Base-by-base conservation (phyloP, 2,329 filamentous ascomycete genomes). In the Aspergillus awamori region DNA sequence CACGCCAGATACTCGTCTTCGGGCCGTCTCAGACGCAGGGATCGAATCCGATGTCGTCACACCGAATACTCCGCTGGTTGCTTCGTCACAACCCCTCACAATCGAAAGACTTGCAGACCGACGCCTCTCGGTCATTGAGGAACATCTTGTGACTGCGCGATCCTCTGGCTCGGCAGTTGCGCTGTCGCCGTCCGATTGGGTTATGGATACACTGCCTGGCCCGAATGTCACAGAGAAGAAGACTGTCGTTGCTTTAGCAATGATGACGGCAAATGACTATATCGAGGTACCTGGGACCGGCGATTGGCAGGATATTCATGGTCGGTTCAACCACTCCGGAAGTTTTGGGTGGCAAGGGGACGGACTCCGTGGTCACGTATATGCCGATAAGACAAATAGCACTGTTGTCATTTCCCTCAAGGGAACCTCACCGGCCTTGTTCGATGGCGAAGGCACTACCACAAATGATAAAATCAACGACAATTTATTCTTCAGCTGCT, bases 401-500 rank as follows among this genome's bases (percentile, higher is more conserved):
- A 98, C 94, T 1, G 84, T 98, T 57, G 88, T 98, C 45, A 95
- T 98, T 65, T 93, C 92, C 5, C 79, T 99, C 59, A 99, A 99
- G 79, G 95, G 94, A 57, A 97, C 93, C 0, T 91, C 89, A 1
- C 87, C 89, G 2, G 94, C 95, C 11, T 88, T 98, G 3, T 98
- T 97, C 73, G 94, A 98, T 75, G 95, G 95, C n/a, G 91, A 94
- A 39, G 94, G 93, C 55, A 98, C 95, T 1, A 98, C 94, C 0
- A 96, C 93, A 26, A 97, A 97, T 68, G 95, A 99, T 80, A 99
- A 99, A 80, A 83, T 93, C 71, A 99, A 98, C 75, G 95, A 99
- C 78, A 99, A 99, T 74, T 83, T 99, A 8, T 97, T 96, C 78
- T 97, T 97, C 80, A 96, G 93, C 73, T 99, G 95, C 79, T 99